These are phyloP conservation scores for Penicillium silybi DNA, from an alignment of 495 filamentous ascomycete species.

Conservation along the genomic window DNA sequence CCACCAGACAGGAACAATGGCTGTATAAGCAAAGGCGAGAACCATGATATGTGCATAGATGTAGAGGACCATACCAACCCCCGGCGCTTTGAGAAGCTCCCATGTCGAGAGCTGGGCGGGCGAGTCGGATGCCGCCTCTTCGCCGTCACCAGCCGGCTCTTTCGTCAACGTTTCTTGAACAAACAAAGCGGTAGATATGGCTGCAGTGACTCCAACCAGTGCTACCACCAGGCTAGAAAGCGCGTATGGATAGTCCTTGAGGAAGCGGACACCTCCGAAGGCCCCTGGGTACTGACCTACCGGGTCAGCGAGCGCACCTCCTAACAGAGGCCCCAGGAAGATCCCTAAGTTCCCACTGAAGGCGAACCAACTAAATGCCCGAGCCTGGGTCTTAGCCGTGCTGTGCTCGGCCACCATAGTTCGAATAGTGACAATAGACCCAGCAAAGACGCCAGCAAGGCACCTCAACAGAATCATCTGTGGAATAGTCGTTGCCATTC, in stretches of 20 bases:
- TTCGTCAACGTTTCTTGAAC: slow-evolving; percentile 52
- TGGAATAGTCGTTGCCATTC: slow-evolving; percentile 53
- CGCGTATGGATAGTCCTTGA: slow-evolving; percentile 60
- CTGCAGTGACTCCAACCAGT: slow-evolving; percentile 44
- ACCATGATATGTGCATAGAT: slow-evolving; percentile 59
- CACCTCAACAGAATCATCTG: slow-evolving; percentile 67
- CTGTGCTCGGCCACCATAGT: slow-evolving; percentile 70
- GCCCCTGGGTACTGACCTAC: slow-evolving; percentile 50
- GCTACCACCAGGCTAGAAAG: slow-evolving; percentile 55
- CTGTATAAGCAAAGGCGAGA: slow-evolving; percentile 50
- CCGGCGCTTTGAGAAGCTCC: slow-evolving; percentile 56
- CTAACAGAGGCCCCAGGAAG: slow-evolving; percentile 61
- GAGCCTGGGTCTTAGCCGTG: slow-evolving; percentile 60
- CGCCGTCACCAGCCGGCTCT: slow-evolving; percentile 12
- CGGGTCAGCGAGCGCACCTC: slow-evolving; percentile 58
- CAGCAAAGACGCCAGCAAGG: slow-evolving; percentile 63
- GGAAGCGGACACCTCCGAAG: slow-evolving; percentile 54
- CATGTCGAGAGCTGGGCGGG: slow-evolving; percentile 37
- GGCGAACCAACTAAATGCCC: slow-evolving; percentile 68
- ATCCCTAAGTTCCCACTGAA: slow-evolving; percentile 68
- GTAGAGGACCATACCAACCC: slow-evolving; percentile 58
- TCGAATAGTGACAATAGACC: slow-evolving; percentile 63
- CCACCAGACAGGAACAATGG: not conserved
- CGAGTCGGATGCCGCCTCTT: slow-evolving; percentile 1
- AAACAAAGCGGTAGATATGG: slow-evolving; percentile 44